Base-by-base conservation (phyloP, 1,284 basidiomycete species). In the Clitocybe nebularis region DNA sequence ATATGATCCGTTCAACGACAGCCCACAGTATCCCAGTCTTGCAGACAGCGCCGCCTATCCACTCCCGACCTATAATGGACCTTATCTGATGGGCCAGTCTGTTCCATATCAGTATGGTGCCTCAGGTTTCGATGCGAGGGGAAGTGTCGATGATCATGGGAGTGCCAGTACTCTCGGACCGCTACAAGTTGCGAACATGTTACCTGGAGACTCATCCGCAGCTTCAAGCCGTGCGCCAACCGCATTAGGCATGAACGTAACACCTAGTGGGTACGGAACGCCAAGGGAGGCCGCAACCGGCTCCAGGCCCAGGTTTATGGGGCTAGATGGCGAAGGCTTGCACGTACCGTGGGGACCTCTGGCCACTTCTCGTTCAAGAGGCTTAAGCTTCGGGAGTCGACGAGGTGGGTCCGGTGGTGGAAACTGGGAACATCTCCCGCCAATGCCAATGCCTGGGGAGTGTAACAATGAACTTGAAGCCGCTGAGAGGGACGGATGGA, bases 401-500 rank as follows among this genome's bases (percentile, higher is more conserved):
- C 38, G 43, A 24, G 11, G n/a, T 16, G 37, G 43, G n/a, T 3
- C 6, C 11, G 36, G 36, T 2, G 13, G 34, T 2, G 45, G 46
- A n/a, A 28, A 37, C 5, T 54, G 53, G 47, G 51, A 57, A 19
- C 44, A 47, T 4, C 13, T 51, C n/a, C 48, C 45, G 5, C 37
- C 52, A 14, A 36, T 47, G 19, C 53, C 54, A 3, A 47, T 49
- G 6, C 56, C 54, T 39, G 53, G 51, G 2, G 49, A 49, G 34
- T 36, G 43, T 10, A 41, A 40, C 11, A 19, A 39, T 6, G 22
- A 22, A 4, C 21, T 4, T 9, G 28, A 24, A 1, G 38, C 36
- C 7, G 26, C 29, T 8, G 39, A 52, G 5, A 35, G 46, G 8
- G 53, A 58, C 28, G 53, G 56, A 9, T 70, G 68, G 68, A 57